Conservation (phyloP, 495 filamentous ascomycete genomes). For the Aspergillus bertholletiae region DNA sequence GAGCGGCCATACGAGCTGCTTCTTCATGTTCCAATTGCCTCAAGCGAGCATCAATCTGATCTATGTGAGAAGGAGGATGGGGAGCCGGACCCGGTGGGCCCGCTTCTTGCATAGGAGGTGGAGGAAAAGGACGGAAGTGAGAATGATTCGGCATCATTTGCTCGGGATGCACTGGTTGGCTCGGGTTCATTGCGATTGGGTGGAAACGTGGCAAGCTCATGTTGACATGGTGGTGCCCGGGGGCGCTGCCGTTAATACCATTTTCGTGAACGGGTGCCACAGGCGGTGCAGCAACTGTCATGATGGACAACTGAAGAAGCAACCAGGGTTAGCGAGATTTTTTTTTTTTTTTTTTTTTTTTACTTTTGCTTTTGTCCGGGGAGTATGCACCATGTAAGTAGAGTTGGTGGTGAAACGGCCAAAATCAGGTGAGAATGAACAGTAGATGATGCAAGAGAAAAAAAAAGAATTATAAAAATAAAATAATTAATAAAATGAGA, state of each 20-base stretch:
- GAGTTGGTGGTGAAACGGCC: neutral
- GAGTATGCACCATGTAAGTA: slow-evolving; percentile 7
- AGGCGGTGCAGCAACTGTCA: slow-evolving; percentile 41
- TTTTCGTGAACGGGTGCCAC: slow-evolving; percentile 37
- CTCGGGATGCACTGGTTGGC: slow-evolving; percentile 33
- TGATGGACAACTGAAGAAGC: slow-evolving; percentile 18
- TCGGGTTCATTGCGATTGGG: slow-evolving; percentile 47
- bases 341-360: slow-evolving; percentile 3
- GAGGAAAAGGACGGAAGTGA: slow-evolving; percentile 36
- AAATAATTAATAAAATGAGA: neutral
- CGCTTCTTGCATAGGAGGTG: slow-evolving; percentile 34
- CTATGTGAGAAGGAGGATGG: slow-evolving; percentile 29
- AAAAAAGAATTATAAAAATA: neutral
- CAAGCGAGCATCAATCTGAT: slow-evolving; percentile 43
- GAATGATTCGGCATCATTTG: slow-evolving; percentile 37
- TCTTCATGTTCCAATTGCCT: slow-evolving; percentile 48
- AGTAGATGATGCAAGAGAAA: neutral
- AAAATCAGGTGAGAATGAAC: neutral
- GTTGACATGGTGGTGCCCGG: slow-evolving; percentile 32
- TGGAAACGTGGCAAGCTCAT: slow-evolving; percentile 41
- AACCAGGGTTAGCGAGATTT: slow-evolving; percentile 8
- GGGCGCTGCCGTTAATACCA: slow-evolving; percentile 29
- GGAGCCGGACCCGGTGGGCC: slow-evolving; percentile 29
- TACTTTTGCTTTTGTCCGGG: neutral
- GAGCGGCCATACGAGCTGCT: slow-evolving; percentile 40